These are phyloP conservation scores for Coemansia nantahalensis DNA, from an alignment of 192 early-diverging fungal genomes.

Conservation along the genomic window DNA sequence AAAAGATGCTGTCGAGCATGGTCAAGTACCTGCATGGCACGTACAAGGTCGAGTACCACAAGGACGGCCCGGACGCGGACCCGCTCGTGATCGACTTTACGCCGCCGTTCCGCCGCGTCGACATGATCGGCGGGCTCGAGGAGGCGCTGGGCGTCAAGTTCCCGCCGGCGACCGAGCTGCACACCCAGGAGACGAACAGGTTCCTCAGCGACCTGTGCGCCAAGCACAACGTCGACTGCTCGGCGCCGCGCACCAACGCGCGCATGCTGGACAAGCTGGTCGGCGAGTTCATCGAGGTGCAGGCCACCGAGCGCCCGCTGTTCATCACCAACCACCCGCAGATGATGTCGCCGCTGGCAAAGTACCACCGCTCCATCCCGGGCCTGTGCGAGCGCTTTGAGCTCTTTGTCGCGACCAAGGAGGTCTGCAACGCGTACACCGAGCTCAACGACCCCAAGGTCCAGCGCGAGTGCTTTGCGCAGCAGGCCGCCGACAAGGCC, in stretches of 20 bases:
- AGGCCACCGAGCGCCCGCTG: constrained; percentile 77
- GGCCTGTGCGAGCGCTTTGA: constrained; percentile 99
- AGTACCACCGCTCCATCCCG: constrained; percentile 84
- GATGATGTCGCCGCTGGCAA: constrained; percentile 99
- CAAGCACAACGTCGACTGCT: constrained; percentile 96
- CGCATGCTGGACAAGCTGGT: constrained; percentile 95
- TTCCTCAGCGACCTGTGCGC: constrained; percentile 90
- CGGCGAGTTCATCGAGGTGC: constrained; percentile 76
- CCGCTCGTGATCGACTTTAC: constrained; percentile 91
- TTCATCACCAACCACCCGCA: constrained; percentile 97
- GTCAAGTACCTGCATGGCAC: constrained; percentile 88
- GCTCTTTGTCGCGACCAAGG: constrained; percentile 98
- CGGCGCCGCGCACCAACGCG: constrained; percentile 87
- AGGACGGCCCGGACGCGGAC: constrained; percentile 76
- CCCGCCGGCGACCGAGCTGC: constrained; percentile 82
- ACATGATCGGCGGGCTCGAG: constrained; percentile 93
- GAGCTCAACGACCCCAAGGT: constrained; percentile 99
- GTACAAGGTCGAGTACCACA: constrained; percentile 94
- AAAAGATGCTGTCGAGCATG: constrained; percentile 83
- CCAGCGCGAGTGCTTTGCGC: constrained; percentile 96
- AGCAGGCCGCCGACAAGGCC: constrained; percentile 96
- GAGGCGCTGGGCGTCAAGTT: constrained; percentile 86
- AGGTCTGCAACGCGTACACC: constrained; percentile 98
- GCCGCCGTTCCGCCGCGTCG: constrained; percentile 91
- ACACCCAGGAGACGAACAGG: constrained; percentile 77